These are phyloP conservation scores for Cydonia oblonga DNA, from an alignment of 331 rosid genomes.

Conservation along the genomic window DNA sequence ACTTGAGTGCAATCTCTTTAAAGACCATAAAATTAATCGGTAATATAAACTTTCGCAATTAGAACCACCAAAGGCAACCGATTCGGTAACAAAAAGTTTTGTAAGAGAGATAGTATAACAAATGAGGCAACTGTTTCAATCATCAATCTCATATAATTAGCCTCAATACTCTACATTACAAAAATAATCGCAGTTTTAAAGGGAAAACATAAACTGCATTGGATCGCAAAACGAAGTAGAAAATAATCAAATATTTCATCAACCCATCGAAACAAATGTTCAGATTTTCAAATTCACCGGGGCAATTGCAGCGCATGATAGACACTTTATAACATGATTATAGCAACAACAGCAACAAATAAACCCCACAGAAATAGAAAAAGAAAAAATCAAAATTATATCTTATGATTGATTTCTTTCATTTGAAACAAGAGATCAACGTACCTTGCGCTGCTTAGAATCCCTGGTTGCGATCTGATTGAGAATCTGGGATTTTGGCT, in stretches of 20 bases:
- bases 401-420: background rate
- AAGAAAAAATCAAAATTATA: background rate
- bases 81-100: background rate
- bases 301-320: background rate
- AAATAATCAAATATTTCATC: background rate
- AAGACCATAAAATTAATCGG: background rate
- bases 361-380: background rate
- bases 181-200: no score
- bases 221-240: background rate
- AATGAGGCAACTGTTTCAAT: background rate
- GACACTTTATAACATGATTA: background rate
- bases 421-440: background rate
- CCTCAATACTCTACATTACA: background rate
- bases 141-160: background rate
- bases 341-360: background rate
- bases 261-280: background rate
- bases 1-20: background rate
- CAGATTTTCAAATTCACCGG: background rate
- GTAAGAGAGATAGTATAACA: background rate
- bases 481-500: conserved; percentile 23
- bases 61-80: background rate
- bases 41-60: background rate
- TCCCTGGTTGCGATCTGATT: conserved; percentile 24
- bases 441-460: conserved; percentile 46
- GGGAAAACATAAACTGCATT: background rate